Evolutionary conservation across 768 basidiomycete species (phyloP).

Genomic region (Leucocoprinus leucothites): DNA sequence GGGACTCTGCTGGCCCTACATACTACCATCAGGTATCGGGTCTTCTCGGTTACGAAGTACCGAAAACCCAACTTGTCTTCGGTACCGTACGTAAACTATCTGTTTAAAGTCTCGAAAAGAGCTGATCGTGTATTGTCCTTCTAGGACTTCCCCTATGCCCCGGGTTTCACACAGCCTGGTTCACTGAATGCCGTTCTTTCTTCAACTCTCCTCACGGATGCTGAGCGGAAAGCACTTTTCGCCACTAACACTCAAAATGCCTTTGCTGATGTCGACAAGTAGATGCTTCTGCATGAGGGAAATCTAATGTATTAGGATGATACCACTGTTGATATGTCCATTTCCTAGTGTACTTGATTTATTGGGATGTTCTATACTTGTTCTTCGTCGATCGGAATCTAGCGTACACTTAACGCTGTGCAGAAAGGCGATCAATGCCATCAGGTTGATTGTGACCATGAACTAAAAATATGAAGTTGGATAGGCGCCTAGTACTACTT

Average conservation of each 20-base stretch:
- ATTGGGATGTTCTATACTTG: not conserved
- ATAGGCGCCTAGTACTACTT: too few species aligned
- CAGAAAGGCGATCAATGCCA: too few species aligned
- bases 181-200: constrained; percentile 19
- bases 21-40: constrained; percentile 32
- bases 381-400: too few species aligned
- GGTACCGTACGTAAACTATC: constrained; percentile 26
- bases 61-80: constrained; percentile 29
- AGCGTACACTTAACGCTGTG: too few species aligned
- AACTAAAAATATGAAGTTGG: too few species aligned
- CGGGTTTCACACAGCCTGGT: constrained; percentile 19
- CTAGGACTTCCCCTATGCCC: constrained; percentile 29
- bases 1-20: constrained; percentile 36
- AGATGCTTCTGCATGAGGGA: not conserved
- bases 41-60: constrained; percentile 28
- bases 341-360: not conserved
- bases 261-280: constrained; percentile 6
- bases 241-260: constrained; percentile 16
- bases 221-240: constrained; percentile 20
- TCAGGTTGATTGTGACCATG: too few species aligned
- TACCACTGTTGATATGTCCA: not conserved
- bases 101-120: not conserved
- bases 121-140: not conserved
- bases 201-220: constrained; percentile 19
- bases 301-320: not conserved